Conservation (phyloP, 768 basidiomycete species). For the Pluteus cervinus region DNA sequence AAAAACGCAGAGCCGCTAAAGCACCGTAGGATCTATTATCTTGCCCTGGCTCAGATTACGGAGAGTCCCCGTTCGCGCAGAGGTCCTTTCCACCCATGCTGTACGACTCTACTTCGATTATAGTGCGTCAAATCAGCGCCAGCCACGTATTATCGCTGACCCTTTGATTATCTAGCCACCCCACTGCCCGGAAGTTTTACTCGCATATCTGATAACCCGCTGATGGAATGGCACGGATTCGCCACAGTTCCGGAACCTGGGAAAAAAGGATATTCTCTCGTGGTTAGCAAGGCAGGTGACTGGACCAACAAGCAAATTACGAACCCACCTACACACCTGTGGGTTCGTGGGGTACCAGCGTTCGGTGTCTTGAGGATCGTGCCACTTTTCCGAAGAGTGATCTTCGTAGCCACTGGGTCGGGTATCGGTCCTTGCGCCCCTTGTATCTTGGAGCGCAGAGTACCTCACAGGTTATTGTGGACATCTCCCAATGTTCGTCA, state of each 20-base stretch:
- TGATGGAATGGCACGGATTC: constrained; percentile 56
- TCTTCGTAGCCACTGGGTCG: constrained; percentile 53
- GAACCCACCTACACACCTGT: constrained; percentile 48
- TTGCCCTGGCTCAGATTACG: constrained; percentile 57
- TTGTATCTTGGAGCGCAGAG: constrained; percentile 41
- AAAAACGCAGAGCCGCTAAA: not conserved
- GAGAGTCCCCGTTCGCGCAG: constrained; percentile 46
- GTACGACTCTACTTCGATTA: constrained; percentile 57
- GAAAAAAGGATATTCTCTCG: constrained; percentile 45
- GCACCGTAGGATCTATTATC: constrained; percentile 36
- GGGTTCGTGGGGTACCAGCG: constrained; percentile 53
- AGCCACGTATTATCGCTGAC: not conserved
- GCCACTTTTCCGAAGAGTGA: constrained; percentile 46
- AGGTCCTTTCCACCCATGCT: constrained; percentile 50
- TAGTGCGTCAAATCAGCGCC: constrained; percentile 24
- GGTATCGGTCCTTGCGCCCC: constrained; percentile 61
- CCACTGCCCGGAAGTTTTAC: constrained; percentile 42
- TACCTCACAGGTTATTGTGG: constrained; percentile 56
- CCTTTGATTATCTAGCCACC: constrained; percentile 21
- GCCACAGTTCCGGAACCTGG: constrained; percentile 46
- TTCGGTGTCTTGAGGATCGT: constrained; percentile 51
- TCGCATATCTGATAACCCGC: constrained; percentile 39
- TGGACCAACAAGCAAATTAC: constrained; percentile 50
- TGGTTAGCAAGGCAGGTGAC: constrained; percentile 54
- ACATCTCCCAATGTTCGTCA: constrained; percentile 54